phyloP scores from a whole-genome alignment of 345 rosid genomes.

The Litchi chinensis region DNA sequence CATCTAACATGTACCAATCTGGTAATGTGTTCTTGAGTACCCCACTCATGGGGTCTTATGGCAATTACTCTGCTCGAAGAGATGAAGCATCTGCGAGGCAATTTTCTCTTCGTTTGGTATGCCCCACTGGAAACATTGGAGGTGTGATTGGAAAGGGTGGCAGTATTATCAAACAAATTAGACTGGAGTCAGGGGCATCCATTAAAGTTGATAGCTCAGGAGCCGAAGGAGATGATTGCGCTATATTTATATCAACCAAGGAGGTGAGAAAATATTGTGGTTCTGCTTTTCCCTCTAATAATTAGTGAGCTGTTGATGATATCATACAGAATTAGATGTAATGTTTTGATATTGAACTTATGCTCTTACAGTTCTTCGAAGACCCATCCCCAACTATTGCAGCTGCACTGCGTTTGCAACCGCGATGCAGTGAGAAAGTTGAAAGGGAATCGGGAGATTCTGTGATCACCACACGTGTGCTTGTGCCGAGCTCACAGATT shows the following conservation, averaged over 20 bases:
- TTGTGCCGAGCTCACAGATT: slow-evolving; percentile 65
- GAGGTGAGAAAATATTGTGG: slow-evolving; percentile 43
- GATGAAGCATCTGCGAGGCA: slow-evolving; percentile 52
- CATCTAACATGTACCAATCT: slow-evolving; percentile 36
- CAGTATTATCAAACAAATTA: slow-evolving; percentile 59
- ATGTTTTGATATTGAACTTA: not conserved
- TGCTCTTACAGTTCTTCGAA: slow-evolving; percentile 50
- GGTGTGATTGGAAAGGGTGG: slow-evolving; percentile 79
- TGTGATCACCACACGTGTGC: slow-evolving; percentile 58
- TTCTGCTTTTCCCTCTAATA: not conserved
- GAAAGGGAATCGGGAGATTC: slow-evolving; percentile 63
- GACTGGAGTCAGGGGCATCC: slow-evolving; percentile 66
- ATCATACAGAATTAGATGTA: slow-evolving; percentile 9
- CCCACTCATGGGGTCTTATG: slow-evolving; percentile 50
- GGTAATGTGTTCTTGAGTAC: slow-evolving; percentile 51
- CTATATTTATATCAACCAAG: slow-evolving; percentile 55
- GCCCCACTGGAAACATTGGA: slow-evolving; percentile 64
- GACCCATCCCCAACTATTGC: slow-evolving; percentile 62
- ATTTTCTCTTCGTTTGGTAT: slow-evolving; percentile 61
- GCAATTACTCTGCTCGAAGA: slow-evolving; percentile 46
- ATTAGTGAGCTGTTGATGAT: not conserved
- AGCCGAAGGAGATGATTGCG: slow-evolving; percentile 66
- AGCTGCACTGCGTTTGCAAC: slow-evolving; percentile 69
- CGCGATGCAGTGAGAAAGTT: slow-evolving; percentile 64
- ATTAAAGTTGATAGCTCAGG: slow-evolving; percentile 61